Base-by-base conservation (phyloP, 768 basidiomycete genomes). In the Porphyrellus cyaneotinctus region DNA sequence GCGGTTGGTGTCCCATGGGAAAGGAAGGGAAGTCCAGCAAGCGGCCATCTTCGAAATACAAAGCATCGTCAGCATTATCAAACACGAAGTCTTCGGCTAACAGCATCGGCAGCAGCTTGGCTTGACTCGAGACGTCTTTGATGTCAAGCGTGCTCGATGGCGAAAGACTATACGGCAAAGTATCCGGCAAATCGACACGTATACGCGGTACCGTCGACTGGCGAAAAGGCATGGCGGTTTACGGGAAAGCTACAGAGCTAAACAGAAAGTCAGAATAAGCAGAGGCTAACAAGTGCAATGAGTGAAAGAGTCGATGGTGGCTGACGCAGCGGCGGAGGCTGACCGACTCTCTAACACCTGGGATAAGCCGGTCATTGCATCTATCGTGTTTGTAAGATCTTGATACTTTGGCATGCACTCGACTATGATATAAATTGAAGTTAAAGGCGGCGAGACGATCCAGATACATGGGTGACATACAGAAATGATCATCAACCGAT, bases 11-110 rank as follows among this genome's bases (percentile, higher is more conserved):
- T 18, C 59, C 58, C 23, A 52, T 32, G 18, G 72, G 70, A 52
- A 74, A 74, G 47, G 71, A 56, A 37, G 70, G 69, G 37, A 67
- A 44, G 17, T 63, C 54, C 31, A 60, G 59, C 54, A 58, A 59
- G 35, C 18, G 9, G 50, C 47, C 45, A 46, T 58, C 54, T 37
- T 59, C 60, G 47, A 46, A 36, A 39, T 44, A 38, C 28, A 54
- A 24, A 33, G 18, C 31, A 41, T 49, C 51, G 13, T 53, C 51
- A 36, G 55, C 41, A 52, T 53, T 56, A 45, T 55, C 59, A 35
- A 59, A 57, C n/a, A 52, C 49, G 30, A 62, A 44, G 20, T 58
- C 52, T 38, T 61, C 58, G 11, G 62, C 51, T 2, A 72, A 58
- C 20, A 73, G 39, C 30, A 56, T 57, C 11, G 59, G 59, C 17